Evolutionary conservation across 1,284 basidiomycete species (phyloP).

Genomic region (Mycosarcoma maydis): DNA sequence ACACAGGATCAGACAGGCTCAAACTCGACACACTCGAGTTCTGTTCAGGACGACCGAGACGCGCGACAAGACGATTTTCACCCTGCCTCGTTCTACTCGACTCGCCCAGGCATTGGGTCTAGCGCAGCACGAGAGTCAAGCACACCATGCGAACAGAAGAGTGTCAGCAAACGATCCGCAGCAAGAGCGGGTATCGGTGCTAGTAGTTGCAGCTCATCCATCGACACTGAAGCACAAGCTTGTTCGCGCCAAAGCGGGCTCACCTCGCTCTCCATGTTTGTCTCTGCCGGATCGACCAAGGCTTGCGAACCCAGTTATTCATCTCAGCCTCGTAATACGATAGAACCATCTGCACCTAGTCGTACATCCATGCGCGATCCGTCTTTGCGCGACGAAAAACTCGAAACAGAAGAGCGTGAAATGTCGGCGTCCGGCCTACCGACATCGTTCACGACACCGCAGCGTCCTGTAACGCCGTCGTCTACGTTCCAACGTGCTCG

Average conservation of each 20-base stretch:
- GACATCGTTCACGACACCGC: slow-evolving; percentile 16
- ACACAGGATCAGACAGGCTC: too few relatives aligned
- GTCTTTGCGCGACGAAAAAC: background rate
- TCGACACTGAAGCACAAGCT: slow-evolving; percentile 10
- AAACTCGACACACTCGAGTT: background rate
- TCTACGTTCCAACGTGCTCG: slow-evolving; percentile 33
- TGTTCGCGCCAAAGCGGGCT: slow-evolving; percentile 26
- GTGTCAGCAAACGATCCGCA: background rate
- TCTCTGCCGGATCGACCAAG: slow-evolving; percentile 22
- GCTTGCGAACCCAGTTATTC: slow-evolving; percentile 14
- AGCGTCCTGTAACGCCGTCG: slow-evolving; percentile 16
- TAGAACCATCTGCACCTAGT: background rate
- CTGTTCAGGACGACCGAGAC: background rate
- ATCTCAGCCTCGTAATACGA: background rate
- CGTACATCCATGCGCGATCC: too few relatives aligned
- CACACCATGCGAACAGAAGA: background rate
- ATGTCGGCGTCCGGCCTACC: slow-evolving; percentile 30
- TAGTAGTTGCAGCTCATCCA: slow-evolving; percentile 13
- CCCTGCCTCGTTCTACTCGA: slow-evolving; percentile 26
- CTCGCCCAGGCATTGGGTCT: slow-evolving; percentile 17
- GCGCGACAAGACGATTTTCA: slow-evolving; percentile 22
- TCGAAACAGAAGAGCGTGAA: background rate
- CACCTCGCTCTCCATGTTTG: slow-evolving; percentile 52
- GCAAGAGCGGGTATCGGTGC: slow-evolving; percentile 29
- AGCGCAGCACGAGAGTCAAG: slow-evolving; percentile 1